A percentile compares a stretch with the other conserved stretches of the same genome.
phyloP scores from a whole-genome alignment of 148 eudicot species.

The Camellia sinensis region DNA sequence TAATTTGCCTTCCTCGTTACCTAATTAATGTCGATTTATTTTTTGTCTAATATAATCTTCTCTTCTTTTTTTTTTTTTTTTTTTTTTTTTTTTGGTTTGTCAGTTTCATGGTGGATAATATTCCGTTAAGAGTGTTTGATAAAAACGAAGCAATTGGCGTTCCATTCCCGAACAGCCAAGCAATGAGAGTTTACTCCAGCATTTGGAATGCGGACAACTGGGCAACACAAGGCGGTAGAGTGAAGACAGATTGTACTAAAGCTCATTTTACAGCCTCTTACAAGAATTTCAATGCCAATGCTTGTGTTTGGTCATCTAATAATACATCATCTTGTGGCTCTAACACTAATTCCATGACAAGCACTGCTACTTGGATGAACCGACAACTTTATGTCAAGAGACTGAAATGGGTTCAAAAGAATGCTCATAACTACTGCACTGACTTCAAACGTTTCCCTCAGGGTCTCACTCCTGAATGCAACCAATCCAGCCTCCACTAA shows the following conservation, averaged over 20 bases:
- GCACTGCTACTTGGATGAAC: neutral
- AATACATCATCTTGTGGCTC: neutral
- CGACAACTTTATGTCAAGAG: neutral
- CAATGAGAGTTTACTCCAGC: constrained; percentile 20
- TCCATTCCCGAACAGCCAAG: constrained; percentile 13
- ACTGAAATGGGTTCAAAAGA: constrained; percentile 6
- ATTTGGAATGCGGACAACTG: neutral
- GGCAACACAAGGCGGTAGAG: constrained; percentile 17
- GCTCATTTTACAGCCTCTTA: constrained; percentile 16
- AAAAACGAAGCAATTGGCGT: constrained; percentile 15
- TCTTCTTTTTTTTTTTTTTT: neutral
- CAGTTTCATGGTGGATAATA: constrained; percentile 15
- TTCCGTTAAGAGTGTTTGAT: constrained; percentile 12
- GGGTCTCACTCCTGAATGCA: constrained; percentile 11
- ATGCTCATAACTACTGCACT: constrained; percentile 17
- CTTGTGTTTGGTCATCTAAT: constrained; percentile 1
- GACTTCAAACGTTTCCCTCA: constrained; percentile 5
- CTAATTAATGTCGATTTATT: neutral
- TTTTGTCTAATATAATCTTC: too few relatives aligned
- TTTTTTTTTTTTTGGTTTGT: neutral
- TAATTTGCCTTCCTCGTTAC: neutral
- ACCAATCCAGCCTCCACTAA: neutral
- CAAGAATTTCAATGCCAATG: constrained; percentile 13
- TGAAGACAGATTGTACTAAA: constrained; percentile 15
- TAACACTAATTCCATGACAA: neutral